Evolutionary conservation across 768 basidiomycete species (phyloP).

Genomic region (Psilocybe sp.): DNA sequence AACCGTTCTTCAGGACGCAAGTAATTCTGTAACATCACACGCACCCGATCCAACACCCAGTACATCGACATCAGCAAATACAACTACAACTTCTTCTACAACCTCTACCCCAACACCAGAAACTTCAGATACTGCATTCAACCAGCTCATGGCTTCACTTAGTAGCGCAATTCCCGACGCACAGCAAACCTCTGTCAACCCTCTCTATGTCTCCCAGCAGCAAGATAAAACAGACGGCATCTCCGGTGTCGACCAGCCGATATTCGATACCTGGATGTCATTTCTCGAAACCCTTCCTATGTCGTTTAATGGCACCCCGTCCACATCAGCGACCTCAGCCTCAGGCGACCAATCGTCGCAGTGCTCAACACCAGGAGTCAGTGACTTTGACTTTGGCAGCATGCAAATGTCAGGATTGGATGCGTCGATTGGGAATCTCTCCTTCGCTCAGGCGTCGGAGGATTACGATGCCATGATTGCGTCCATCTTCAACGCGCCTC

Average conservation of each 20-base stretch:
- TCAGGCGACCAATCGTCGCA: slow-evolving; percentile 3
- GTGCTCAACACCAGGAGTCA: slow-evolving; percentile 12
- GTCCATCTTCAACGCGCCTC: slow-evolving; percentile 7
- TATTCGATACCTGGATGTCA: slow-evolving; percentile 50
- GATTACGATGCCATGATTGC: slow-evolving; percentile 11
- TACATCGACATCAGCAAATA: slow-evolving; percentile 4
- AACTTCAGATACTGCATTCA: slow-evolving; percentile 1
- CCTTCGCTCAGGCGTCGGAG: background rate
- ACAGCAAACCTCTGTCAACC: slow-evolving; percentile 11
- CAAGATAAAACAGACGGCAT: background rate
- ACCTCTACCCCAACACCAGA: background rate
- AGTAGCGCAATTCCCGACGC: slow-evolving; percentile 15
- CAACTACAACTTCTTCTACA: background rate
- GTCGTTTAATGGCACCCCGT: slow-evolving; percentile 24
- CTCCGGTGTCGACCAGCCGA: slow-evolving; percentile 29
- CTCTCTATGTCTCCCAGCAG: background rate
- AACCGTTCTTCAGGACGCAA: slow-evolving; percentile 25
- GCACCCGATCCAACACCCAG: background rate
- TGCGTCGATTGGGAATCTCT: background rate
- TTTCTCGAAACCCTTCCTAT: slow-evolving; percentile 45
- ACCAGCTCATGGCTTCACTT: background rate
- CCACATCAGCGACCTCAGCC: background rate
- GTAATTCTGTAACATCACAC: slow-evolving; percentile 4
- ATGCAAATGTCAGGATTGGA: background rate
- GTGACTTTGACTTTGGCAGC: slow-evolving; percentile 4